These are phyloP conservation scores for Acaromyces ingoldii DNA, from an alignment of 1,284 basidiomycete species.

Conservation along the genomic window DNA sequence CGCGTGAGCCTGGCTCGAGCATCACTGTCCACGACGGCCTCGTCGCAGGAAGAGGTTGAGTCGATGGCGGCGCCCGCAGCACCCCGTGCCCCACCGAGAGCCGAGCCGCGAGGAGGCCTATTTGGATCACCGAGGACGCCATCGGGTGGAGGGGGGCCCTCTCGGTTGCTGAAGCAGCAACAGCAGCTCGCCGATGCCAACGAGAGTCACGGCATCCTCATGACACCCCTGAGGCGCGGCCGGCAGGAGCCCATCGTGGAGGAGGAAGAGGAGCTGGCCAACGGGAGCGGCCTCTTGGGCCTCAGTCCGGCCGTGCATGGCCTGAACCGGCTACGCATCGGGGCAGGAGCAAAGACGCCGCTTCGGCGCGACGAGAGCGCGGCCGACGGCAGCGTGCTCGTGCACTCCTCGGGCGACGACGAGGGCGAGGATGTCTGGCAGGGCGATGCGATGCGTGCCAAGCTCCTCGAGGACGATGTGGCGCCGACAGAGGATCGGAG, in stretches of 20 bases:
- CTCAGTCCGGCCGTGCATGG: conserved; percentile 27
- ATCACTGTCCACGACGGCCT: neutral
- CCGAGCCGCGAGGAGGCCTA: neutral
- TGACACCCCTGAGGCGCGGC: neutral
- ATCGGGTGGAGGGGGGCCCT: neutral
- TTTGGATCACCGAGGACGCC: neutral
- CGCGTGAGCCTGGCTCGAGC: neutral
- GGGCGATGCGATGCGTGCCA: conserved; percentile 7
- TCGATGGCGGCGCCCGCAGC: neutral
- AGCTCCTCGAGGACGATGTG: conserved; percentile 51
- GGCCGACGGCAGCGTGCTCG: conserved; percentile 7
- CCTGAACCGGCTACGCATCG: neutral
- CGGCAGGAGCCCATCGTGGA: neutral
- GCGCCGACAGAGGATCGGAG: conserved; percentile 44
- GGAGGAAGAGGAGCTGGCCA: conserved; percentile 40
- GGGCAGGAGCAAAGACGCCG: neutral
- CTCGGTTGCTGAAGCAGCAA: neutral
- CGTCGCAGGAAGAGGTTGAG: neutral
- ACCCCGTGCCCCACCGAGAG: neutral
- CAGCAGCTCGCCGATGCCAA: neutral
- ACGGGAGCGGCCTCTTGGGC: conserved; percentile 44
- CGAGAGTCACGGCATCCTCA: neutral
- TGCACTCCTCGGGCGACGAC: conserved; percentile 9
- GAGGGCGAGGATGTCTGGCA: neutral
- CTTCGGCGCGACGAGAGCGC: neutral